A percentile compares a stretch with the other conserved stretches of the same genome.
Conservation (phyloP, 164 flowering plant genomes). For the Aristolochia contorta region DNA sequence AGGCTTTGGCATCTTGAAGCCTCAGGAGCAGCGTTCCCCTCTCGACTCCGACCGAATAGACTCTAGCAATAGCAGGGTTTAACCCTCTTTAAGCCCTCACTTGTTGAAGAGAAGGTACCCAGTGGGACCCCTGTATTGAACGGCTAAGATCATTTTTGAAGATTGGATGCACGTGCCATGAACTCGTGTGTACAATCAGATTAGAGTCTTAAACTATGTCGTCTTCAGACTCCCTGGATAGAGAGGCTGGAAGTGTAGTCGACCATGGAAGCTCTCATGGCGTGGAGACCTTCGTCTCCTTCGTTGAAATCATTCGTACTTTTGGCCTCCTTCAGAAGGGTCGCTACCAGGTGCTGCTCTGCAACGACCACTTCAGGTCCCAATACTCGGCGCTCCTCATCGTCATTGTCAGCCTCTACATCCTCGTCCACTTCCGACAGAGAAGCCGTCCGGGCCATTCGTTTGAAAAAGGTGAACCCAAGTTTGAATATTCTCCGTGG, state of each 20-base stretch:
- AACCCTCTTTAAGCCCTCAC: too few species aligned
- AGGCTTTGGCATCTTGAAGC: background rate
- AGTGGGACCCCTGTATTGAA: too few species aligned
- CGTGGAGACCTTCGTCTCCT: conserved; percentile 21
- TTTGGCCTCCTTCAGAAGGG: background rate
- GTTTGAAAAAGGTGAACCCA: conserved; percentile 54
- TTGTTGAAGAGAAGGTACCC: too few species aligned
- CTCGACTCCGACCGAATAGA: too few species aligned
- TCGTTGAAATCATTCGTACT: background rate
- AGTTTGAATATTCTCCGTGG: too few species aligned
- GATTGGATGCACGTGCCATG: too few species aligned
- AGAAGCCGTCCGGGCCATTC: conserved; percentile 71
- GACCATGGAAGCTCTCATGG: conserved; percentile 43
- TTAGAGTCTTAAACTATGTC: too few species aligned
- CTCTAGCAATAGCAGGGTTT: too few species aligned
- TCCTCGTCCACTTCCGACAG: conserved; percentile 52
- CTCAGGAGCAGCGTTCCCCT: too few species aligned
- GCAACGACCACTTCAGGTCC: conserved; percentile 4
- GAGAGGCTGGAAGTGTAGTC: background rate
- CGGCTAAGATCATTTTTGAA: too few species aligned
- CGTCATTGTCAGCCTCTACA: conserved; percentile 1
- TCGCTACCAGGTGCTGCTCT: conserved; percentile 14
- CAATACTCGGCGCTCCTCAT: conserved; percentile 2
- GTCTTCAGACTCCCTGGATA: too few species aligned
- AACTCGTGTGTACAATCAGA: too few species aligned